phyloP scores from a whole-genome alignment of 2,329 filamentous ascomycete genomes.

The Trichoderma oligosporum region DNA sequence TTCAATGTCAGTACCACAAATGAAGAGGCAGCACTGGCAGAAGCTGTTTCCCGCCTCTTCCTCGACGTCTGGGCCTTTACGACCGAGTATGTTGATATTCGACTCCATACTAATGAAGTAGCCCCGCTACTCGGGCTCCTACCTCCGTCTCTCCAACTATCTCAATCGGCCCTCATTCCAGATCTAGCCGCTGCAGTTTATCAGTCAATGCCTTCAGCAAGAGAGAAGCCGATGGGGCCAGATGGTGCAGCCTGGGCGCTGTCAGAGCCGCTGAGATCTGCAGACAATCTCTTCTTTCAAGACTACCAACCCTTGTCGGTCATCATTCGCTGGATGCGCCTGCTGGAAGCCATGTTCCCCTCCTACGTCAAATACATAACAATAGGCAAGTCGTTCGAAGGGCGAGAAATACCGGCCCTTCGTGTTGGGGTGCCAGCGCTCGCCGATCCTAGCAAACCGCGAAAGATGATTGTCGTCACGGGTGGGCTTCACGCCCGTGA shows the following conservation, averaged over 20 bases:
- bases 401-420: constrained; percentile 78
- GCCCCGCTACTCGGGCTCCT: constrained; percentile 75
- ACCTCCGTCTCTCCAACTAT: constrained; percentile 65
- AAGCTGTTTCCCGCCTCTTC: constrained; percentile 70
- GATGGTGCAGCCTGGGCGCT: constrained; percentile 32
- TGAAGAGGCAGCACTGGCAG: constrained; percentile 67
- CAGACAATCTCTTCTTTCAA: constrained; percentile 81
- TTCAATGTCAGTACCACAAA: constrained; percentile 71
- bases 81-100: constrained; percentile 77
- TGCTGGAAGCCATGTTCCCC: constrained; percentile 86
- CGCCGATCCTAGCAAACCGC: constrained; percentile 43
- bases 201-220: constrained; percentile 40
- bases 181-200: constrained; percentile 75
- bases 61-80: constrained; percentile 90
- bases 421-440: constrained; percentile 61
- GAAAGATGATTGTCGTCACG: constrained; percentile 75
- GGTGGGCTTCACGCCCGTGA: constrained; percentile 91
- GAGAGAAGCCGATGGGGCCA: constrained; percentile 22
- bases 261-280: constrained; percentile 32
- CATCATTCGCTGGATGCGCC: constrained; percentile 85
- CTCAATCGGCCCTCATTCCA: constrained; percentile 72
- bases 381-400: constrained; percentile 84
- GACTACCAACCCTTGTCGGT: constrained; percentile 85
- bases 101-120: constrained; percentile 71
- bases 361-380: constrained; percentile 68